Base-by-base conservation (phyloP, 2,329 filamentous ascomycete genomes). In the Xylaria sp. region DNA sequence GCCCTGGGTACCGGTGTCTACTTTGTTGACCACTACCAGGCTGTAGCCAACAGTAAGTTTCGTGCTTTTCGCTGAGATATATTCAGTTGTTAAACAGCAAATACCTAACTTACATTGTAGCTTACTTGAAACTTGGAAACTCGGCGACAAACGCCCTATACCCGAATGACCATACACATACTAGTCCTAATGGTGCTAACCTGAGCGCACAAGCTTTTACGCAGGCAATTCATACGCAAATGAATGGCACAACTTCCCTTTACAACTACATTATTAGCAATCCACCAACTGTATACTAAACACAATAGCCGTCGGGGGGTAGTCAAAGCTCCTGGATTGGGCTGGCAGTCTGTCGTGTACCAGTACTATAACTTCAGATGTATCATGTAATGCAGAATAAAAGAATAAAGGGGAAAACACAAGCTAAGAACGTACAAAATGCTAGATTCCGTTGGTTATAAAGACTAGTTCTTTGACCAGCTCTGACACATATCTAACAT, bases 141-240 rank as follows among this genome's bases (percentile, higher is more conserved):
- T 72, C 76, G 9, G 79, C 76, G 5, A 84, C 86, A 11, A 81
- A 88, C 75, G 74, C 78, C 0, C 82, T 83, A 57, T 90, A 83
- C 71, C 85, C 86, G 0, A 79, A 80, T n/a, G 87, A 89, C 72
- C 87, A 90, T 73, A 89, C 86, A 0, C 88, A 89, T 74, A 89
- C 87, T 6, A 86, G 81, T 72, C 79, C 85, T 0, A 76, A 71
- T 2, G 87, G 87, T 0, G 86, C 87, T 0, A 78, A 83, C 68
- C 74, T 84, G 10, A 84, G 86, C 27, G 82, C 85, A 0, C 79
- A 82, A 68, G 84, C 86, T 1, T 90, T 90, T 71, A 81, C 88
- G 15, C 87, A 87, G 77, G 87, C 76, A 3, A 66, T 79, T 15
- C 27, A 65, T n/a, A 61, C 63, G n/a, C 9, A 56, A 15, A 49